Base-by-base conservation (phyloP, 1,284 basidiomycete species). In the Rhodotorula sp. region DNA sequence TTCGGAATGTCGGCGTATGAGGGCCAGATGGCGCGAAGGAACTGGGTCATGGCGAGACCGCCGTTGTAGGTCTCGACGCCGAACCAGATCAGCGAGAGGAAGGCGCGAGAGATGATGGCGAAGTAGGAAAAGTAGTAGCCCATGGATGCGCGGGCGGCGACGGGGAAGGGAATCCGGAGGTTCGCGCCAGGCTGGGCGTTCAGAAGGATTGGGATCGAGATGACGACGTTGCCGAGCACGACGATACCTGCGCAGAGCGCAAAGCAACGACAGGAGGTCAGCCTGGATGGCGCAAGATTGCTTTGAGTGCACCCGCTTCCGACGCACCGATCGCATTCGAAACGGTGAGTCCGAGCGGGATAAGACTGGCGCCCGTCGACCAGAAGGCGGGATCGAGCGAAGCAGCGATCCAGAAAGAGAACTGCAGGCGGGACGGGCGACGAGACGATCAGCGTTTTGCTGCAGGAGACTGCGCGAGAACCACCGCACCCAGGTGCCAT, bases 41-140 rank as follows among this genome's bases (percentile, higher is more conserved):
- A 56, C 42, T 65, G 62, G 13, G 60, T 70, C 68, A 68, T 66
- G 14, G 68, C 68, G 49, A 68, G 61, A 16, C 77, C 77, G 17
- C 76, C 77, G 55, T 75, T 72, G 57, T 68, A 66, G 52, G 45
- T 88, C 85, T 87, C 85, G 63, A 88, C 84, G 21, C 59, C 59
- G 48, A 61, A 61, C 68, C 68, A 70, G 54, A 70, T 70, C 48
- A 66, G 57, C 21, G 89, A 85, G n/a, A 91, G 85, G 52, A 90
- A 83, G 62, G 88, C 85, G 21, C 90, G 86, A 66, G 89, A 90
- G 71, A 92, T 80, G 59, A 92, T 89, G 75, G 87, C 88, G 80
- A 90, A 90, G 79, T 89, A 78, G 17, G 77, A 79, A 57, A 91
- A 85, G 85, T 88, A 91, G 82, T 91, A 91, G 0, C 91, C 91